These are phyloP conservation scores for Dentipellis sp. DNA, from an alignment of 768 basidiomycete genomes.

Conservation along the genomic window DNA sequence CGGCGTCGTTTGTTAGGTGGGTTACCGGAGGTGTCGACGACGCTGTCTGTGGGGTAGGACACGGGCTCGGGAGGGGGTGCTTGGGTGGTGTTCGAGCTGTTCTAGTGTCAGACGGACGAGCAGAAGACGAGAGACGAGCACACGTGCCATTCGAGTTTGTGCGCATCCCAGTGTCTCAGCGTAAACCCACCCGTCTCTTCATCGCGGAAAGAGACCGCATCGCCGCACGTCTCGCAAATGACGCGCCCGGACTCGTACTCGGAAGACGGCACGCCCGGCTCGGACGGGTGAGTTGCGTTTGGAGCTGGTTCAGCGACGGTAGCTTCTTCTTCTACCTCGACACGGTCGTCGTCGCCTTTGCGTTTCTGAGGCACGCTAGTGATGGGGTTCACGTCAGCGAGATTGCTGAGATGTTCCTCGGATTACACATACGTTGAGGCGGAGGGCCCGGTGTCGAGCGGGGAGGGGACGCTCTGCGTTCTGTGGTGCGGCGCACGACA, in stretches of 20 bases:
- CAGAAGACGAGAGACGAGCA: background rate
- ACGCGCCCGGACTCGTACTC: conserved; percentile 64
- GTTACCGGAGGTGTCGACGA: background rate
- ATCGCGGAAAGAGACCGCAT: conserved; percentile 58
- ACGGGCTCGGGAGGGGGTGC: conserved; percentile 1
- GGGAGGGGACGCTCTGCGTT: background rate
- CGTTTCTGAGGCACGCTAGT: conserved; percentile 1
- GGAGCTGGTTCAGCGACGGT: no score
- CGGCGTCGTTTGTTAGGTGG: conserved; percentile 47
- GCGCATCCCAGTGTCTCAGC: conserved; percentile 58
- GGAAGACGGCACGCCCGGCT: background rate
- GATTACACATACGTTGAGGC: background rate
- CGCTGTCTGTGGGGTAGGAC: background rate
- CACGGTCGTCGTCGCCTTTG: background rate
- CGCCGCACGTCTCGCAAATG: conserved; percentile 55
- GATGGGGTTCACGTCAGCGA: background rate
- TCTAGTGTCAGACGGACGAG: background rate
- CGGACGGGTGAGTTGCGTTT: no score
- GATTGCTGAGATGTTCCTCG: no score
- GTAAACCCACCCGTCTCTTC: conserved; percentile 55
- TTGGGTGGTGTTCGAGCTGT: conserved; percentile 1
- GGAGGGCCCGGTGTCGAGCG: background rate
- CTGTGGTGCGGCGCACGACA: background rate
- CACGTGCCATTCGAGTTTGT: conserved; percentile 46
- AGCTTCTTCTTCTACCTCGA: no score